These are phyloP conservation scores for Talaromyces sp. DNA, from an alignment of 2,329 filamentous ascomycete species.

Conservation along the genomic window DNA sequence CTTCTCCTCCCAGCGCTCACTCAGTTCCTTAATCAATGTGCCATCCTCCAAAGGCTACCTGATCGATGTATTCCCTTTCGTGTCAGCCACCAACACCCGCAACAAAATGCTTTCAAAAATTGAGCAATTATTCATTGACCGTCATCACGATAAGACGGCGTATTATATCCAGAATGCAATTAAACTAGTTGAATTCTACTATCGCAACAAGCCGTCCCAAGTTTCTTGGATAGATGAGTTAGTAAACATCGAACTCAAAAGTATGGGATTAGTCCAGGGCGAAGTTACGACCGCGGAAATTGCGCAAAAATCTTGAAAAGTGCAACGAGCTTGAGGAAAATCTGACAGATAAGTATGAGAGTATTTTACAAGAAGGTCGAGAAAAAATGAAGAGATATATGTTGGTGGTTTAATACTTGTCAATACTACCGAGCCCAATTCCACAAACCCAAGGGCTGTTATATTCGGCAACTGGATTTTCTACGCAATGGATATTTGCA, in stretches of 20 bases:
- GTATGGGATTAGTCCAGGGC: background rate
- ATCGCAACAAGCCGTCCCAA: background rate
- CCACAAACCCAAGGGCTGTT: background rate
- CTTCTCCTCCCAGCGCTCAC: too few species aligned
- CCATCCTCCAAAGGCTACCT: too few species aligned
- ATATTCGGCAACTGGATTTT: slow-evolving; percentile 6
- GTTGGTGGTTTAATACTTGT: background rate
- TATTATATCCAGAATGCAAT: background rate
- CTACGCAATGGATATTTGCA: background rate
- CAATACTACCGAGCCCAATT: background rate
- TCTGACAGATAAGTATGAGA: background rate
- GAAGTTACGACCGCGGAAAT: slow-evolving; percentile 5
- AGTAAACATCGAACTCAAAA: background rate
- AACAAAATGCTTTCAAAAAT: background rate
- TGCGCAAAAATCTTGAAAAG: background rate
- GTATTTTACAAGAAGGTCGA: background rate
- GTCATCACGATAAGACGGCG: background rate
- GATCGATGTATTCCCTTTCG: too few species aligned
- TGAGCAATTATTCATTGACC: background rate
- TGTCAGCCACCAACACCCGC: too few species aligned
- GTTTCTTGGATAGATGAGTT: background rate
- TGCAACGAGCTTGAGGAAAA: background rate
- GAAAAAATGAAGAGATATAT: background rate
- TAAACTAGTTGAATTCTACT: background rate
- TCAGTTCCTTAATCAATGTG: too few species aligned